Evolutionary conservation across 306 rosid species (phyloP), one percentile per base, ranked within the genome.

Genomic region (Benincasa hispida): DNA sequence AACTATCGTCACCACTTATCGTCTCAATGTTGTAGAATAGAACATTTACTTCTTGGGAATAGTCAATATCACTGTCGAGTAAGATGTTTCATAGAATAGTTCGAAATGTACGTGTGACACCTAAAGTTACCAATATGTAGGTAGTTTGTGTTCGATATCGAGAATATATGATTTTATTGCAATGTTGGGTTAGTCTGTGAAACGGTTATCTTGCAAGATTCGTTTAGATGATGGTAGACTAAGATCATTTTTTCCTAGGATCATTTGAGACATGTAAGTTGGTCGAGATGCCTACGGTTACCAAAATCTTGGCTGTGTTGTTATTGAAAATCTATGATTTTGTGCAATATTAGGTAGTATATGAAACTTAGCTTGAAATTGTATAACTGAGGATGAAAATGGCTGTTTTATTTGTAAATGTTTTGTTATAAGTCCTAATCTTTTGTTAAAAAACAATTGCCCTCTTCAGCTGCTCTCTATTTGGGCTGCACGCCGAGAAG

Each of bases 401-500:
- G 47, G 42, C 41, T 50, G 25, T 67, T 35, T 72, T 66, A 39
- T 21, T 67, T 21, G 9, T 34, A 30, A 37, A 53, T 47, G 58
- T 72, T 48, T 48, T 42, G 39, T 42, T 28, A 5, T 24, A 51
- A 27, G 4, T 72, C 10, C 56, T 41, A n/a, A 8, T 25, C 56
- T 25, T 47, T 55, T 58, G 30, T 22, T 3, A 24, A 57, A 57
- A 24, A 56, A 56, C 2, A 22, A 56, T 12, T 60, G 10, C 51
- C 39, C n/a, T 54, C 22, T 18, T 76, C 83, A 92, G 97, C 96
- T 83, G 92, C 93, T 78, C 85, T 92, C 37, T 83, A 57, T 79
- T 78, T 92, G 84, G 97, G 97, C 1, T 92, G 97, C 81, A 74
- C 84, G n/a, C 80, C 87, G 18, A 76, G 83, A 75, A 88, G 86